These are phyloP conservation scores for Penicillium sp. DNA, from an alignment of 2,329 filamentous ascomycete genomes.

Conservation along the genomic window DNA sequence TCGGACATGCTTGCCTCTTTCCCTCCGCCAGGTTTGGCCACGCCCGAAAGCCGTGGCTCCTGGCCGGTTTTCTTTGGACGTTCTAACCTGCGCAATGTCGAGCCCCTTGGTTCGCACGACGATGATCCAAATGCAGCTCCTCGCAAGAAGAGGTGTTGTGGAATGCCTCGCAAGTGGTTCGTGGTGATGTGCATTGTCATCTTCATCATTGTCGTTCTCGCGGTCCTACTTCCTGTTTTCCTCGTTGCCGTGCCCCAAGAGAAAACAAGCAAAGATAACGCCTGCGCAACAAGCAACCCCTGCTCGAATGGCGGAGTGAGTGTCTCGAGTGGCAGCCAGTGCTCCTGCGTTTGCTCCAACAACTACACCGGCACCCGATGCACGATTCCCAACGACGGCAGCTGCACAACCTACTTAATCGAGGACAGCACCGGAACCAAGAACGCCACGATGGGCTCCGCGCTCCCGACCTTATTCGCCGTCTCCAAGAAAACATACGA, in stretches of 20 bases:
- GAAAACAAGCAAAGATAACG: constrained; percentile 37
- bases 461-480: constrained; percentile 73
- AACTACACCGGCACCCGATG: constrained; percentile 74
- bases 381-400: constrained; percentile 50
- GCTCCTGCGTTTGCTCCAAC: constrained; percentile 85
- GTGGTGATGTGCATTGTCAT: constrained; percentile 66
- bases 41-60: constrained; percentile 42
- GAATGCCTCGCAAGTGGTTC: constrained; percentile 79
- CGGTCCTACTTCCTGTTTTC: constrained; percentile 75
- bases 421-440: constrained; percentile 41
- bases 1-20: constrained; percentile 68
- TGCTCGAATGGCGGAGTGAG: constrained; percentile 83
- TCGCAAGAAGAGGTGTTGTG: constrained; percentile 69
- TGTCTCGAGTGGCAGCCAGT: constrained; percentile 66
- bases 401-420: constrained; percentile 56
- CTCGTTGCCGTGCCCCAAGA: constrained; percentile 61
- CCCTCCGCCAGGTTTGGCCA: constrained; percentile 59
- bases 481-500: constrained; percentile 69
- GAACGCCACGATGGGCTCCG: constrained; percentile 79
- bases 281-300: constrained; percentile 62
- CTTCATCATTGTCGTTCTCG: constrained; percentile 73
- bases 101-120: constrained; percentile 25
- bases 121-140: constrained; percentile 30
- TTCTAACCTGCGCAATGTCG: constrained; percentile 35
- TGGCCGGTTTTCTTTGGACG: constrained; percentile 44